Percentiles rank a stretch among this genome's conserved stretches.
phyloP scores from a whole-genome alignment of 768 basidiomycete species.

The Lactifluus piperatus region DNA sequence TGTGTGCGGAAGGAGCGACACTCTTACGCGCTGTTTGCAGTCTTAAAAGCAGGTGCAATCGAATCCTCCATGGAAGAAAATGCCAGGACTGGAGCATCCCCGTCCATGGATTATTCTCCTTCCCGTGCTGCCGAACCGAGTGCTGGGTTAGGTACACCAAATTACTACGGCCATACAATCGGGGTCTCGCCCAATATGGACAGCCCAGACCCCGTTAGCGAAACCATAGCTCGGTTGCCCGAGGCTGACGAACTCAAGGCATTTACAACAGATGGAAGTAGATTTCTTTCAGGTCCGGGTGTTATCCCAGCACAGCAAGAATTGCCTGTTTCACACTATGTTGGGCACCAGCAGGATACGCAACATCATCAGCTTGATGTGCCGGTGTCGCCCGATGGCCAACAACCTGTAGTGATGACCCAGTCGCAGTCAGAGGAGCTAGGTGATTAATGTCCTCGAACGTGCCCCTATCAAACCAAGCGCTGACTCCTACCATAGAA shows the following conservation, averaged over 20 bases:
- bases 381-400: background rate
- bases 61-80: background rate
- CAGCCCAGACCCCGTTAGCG: background rate
- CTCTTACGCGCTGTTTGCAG: background rate
- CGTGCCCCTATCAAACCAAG: background rate
- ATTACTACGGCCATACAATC: background rate
- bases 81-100: background rate
- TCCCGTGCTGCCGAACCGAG: background rate
- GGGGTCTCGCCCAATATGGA: background rate
- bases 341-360: background rate
- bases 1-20: constrained; percentile 5
- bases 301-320: constrained; percentile 6
- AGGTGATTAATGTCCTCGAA: background rate
- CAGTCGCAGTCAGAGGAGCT: background rate
- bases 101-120: background rate
- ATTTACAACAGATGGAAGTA: background rate
- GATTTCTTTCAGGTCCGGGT: constrained; percentile 11
- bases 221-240: background rate
- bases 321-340: background rate
- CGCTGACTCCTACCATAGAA: background rate
- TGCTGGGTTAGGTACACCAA: background rate
- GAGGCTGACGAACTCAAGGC: background rate
- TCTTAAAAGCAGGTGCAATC: background rate
- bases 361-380: background rate
- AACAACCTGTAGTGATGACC: background rate